Base-by-base conservation (phyloP, 805 yeast genomes). In the Kazachstania bromeliacearum region DNA sequence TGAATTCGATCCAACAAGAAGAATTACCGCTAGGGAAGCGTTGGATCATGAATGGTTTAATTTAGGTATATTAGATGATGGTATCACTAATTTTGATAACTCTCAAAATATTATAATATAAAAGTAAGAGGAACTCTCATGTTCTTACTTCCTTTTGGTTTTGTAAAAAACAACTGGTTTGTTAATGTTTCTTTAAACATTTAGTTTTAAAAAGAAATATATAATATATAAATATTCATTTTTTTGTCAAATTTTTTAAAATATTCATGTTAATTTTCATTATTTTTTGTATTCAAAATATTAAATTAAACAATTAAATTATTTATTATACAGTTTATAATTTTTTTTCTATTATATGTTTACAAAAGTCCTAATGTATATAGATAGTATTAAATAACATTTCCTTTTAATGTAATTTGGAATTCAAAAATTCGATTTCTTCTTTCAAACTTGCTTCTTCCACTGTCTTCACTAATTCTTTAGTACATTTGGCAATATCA, bases 401-500 rank as follows among this genome's bases (percentile, higher is more conserved):
- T n/a, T n/a, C n/a, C n/a, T n/a, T n/a, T 32, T 40, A 44, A 19
- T 42, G 41, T 37, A 78, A 55, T 46, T 81, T 71, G 9, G 85
- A 77, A 60, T 85, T 88, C 46, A 85, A 68, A 45, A 79, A 77
- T 4, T 78, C 87, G 49, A 88, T 82, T 50, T 87, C 95, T 46
- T 81, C 88, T 51, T 80, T 80, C 50, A 88, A 65, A 52, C 88
- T 81, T 17, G 95, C 95, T 55, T 88, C 96, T 57, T 89, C 96
- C 4, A 89, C 96, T 1, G 95, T 84, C 63, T 88, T 88, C 15
- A 89, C 97, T 53, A 89, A 70, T 59, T 89, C 97, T 59, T 88
- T 89, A 4, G 96, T 89, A 58, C 94, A 82, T 60, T 89, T 87
- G 17, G 96, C 96, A 62, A 89, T 84, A 57, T 89, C 97, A 63